Base-by-base conservation (phyloP, 169 alveolate genomes). In the Amoebophrya sp. region DNA sequence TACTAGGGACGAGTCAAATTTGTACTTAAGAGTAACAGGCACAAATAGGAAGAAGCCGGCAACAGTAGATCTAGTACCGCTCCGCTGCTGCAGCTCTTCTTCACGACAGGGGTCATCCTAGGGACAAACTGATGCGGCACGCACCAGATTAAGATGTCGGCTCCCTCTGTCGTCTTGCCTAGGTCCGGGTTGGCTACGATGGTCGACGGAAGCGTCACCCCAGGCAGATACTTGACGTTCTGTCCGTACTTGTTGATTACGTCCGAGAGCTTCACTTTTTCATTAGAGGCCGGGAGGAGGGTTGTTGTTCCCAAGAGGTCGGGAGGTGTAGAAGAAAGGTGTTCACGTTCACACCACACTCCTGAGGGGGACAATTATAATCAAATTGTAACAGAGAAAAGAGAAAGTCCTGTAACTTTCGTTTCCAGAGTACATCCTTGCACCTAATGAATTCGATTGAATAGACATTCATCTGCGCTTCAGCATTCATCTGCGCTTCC, bases 91-190 rank as follows among this genome's bases (percentile, higher is more conserved):
- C 65, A 65, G 83, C 33, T 6, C 83, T 65, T 18, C 2, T 65
- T 65, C 83, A 6, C 83, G 10, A 0, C 83, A 29, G 33, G 10
- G 18, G 83, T 12, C 36, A 26, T 65, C 83, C 83, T 29, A 39
- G 83, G 2, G 33, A 65, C 83, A 36, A 65, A 65, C 33, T 65
- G 83, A 36, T 65, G 83, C 36, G 83, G 83, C 83, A 65, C 83
- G 26, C 83, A 65, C 83, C 83, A 65, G 83, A 65, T 65, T 29
- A 65, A 36, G 2, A 65, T 26, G 83, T 65, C 83, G 33, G 83
- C 83, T 6, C 18, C 18, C 26, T 6, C 2, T 6, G 33, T 0
- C 39, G 89, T 12, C 29, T 6, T 12, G 6, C 18, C 18, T 18
- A 47, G 18, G 18, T 47, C 65, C 6, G 6, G 6, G 65, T 47